These are phyloP conservation scores for Staphylotrichum longicolle DNA, from an alignment of 495 filamentous ascomycete species.

Conservation along the genomic window DNA sequence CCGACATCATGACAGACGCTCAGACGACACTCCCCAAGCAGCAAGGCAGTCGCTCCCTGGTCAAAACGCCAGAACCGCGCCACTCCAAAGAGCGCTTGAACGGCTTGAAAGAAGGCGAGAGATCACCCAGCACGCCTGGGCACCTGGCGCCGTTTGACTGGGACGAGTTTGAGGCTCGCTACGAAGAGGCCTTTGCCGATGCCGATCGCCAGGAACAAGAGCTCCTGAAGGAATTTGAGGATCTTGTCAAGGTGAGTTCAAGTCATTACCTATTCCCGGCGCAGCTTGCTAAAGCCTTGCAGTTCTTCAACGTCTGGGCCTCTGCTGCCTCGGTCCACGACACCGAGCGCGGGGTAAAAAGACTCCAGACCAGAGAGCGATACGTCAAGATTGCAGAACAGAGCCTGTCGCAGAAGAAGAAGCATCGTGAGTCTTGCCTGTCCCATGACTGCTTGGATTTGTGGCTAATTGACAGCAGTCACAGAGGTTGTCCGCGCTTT, in stretches of 20 bases:
- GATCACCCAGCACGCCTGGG: conserved; percentile 45
- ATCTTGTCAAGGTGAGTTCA: conserved; percentile 56
- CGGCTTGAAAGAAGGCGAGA: conserved; percentile 27
- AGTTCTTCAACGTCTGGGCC: conserved; percentile 73
- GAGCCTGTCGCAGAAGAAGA: conserved; percentile 64
- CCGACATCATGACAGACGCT: conserved; percentile 27
- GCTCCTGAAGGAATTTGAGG: conserved; percentile 61
- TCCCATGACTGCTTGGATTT: background rate
- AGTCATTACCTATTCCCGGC: background rate
- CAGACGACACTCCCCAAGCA: conserved; percentile 18
- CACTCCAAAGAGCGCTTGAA: conserved; percentile 30
- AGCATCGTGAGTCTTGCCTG: conserved; percentile 59
- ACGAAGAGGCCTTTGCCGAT: conserved; percentile 57
- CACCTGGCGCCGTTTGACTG: conserved; percentile 57
- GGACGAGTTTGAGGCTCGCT: conserved; percentile 65
- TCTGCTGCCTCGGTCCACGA: conserved; percentile 63
- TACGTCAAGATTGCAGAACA: conserved; percentile 70
- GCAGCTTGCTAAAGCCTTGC: conserved; percentile 1
- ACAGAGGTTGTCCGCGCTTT: conserved; percentile 76
- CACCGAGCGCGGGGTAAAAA: conserved; percentile 67
- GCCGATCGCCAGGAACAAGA: conserved; percentile 59
- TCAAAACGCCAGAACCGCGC: conserved; percentile 39
- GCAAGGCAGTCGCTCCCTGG: conserved; percentile 24
- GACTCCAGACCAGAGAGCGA: conserved; percentile 71
- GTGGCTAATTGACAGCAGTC: conserved; percentile 47